A percentile compares a stretch with the other conserved stretches of the same genome.
These are phyloP conservation scores for Candida oleophila DNA, from an alignment of 805 yeast species.

Conservation along the genomic window DNA sequence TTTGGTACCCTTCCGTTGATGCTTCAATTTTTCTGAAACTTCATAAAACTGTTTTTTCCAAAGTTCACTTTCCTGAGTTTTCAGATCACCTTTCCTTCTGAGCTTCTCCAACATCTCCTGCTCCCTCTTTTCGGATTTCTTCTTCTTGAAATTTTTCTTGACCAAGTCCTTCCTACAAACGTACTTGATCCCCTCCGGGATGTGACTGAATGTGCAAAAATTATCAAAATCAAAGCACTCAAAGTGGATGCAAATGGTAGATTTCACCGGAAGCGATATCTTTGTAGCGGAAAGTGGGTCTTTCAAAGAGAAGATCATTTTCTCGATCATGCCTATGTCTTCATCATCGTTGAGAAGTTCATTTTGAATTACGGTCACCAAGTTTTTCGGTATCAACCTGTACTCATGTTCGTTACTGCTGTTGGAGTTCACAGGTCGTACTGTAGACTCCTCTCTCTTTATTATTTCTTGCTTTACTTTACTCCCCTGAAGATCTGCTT, in stretches of 20 bases:
- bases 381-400: constrained; percentile 4
- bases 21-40: not conserved
- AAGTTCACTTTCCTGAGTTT: not conserved
- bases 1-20: not conserved
- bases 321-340: constrained; percentile 35
- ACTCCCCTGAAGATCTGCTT: not conserved
- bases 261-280: constrained; percentile 40
- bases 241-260: constrained; percentile 36
- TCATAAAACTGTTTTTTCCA: not conserved
- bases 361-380: constrained; percentile 1
- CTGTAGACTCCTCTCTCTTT: not conserved
- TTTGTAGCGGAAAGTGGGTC: constrained; percentile 42
- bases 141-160: constrained; percentile 21
- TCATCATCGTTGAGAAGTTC: constrained; percentile 12
- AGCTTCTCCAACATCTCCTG: not conserved
- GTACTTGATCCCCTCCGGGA: constrained; percentile 25
- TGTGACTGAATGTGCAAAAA: constrained; percentile 38
- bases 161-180: constrained; percentile 25
- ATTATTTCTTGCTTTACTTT: not conserved
- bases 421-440: not conserved
- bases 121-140: constrained; percentile 5
- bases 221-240: constrained; percentile 45
- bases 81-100: no score
- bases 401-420: constrained; percentile 7
- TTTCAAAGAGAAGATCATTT: constrained; percentile 33